Conservation (phyloP, 1,139 yeast genomes). For the Blastobotrys serpentis region DNA sequence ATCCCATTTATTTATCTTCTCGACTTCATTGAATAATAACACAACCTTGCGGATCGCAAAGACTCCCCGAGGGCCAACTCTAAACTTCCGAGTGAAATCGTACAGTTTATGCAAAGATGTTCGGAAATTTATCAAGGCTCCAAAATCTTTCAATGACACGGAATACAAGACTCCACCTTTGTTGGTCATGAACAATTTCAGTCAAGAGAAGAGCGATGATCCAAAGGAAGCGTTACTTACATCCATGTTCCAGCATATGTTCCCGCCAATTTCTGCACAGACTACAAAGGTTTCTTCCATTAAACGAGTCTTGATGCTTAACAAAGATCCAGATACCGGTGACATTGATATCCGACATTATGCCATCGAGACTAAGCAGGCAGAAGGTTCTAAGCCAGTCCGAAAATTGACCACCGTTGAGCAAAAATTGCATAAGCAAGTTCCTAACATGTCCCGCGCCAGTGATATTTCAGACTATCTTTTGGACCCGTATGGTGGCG, state of each 20-base stretch:
- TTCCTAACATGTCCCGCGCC: conserved; percentile 71
- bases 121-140: conserved; percentile 59
- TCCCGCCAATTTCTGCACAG: conserved; percentile 88
- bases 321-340: conserved; percentile 68
- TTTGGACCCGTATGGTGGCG: conserved; percentile 74
- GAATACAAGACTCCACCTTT: conserved; percentile 81
- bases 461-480: conserved; percentile 80
- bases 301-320: conserved; percentile 80
- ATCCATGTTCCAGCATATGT: conserved; percentile 91
- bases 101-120: conserved; percentile 87
- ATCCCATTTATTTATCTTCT: conserved; percentile 80
- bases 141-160: conserved; percentile 47
- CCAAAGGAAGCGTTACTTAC: conserved; percentile 69
- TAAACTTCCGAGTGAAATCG: conserved; percentile 72
- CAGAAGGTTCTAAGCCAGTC: conserved; percentile 78
- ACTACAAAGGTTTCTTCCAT: conserved; percentile 74
- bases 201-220: conserved; percentile 42
- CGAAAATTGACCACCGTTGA: conserved; percentile 67
- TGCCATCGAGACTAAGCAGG: conserved; percentile 81
- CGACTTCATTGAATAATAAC: conserved; percentile 76
- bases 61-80: conserved; percentile 92
- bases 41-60: conserved; percentile 81
- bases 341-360: conserved; percentile 85
- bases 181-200: conserved; percentile 86
- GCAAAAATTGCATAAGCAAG: conserved; percentile 48